These are phyloP conservation scores for Lodderomyces margitis DNA, from an alignment of 1,139 yeast genomes.

Conservation along the genomic window DNA sequence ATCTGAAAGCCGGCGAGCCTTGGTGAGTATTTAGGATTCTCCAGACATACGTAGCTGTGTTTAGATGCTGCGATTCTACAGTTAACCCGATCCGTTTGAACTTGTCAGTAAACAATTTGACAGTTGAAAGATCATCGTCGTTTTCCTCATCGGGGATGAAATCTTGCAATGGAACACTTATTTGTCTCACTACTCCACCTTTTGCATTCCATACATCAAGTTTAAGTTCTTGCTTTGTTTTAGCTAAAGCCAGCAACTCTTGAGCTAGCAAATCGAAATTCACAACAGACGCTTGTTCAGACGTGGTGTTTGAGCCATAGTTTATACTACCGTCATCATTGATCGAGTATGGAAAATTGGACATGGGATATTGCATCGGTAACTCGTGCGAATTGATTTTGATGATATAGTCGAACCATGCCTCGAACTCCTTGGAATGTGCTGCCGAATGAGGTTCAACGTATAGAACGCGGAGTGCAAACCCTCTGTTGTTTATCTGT, in stretches of 20 bases:
- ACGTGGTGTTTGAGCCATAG: constrained; percentile 36
- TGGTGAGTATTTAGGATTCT: constrained; percentile 74
- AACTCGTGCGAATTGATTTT: constrained; percentile 75
- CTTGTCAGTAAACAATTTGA: constrained; percentile 19
- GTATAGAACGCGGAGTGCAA: constrained; percentile 40
- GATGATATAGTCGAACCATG: constrained; percentile 84
- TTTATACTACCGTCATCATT: constrained; percentile 45
- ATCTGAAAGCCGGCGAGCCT: constrained; percentile 80
- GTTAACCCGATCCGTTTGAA: constrained; percentile 56
- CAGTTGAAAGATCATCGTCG: constrained; percentile 10
- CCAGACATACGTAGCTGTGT: constrained; percentile 82
- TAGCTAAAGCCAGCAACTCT: constrained; percentile 35
- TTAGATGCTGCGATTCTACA: constrained; percentile 74
- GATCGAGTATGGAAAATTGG: constrained; percentile 32
- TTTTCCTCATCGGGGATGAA: constrained; percentile 11
- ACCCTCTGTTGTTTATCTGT: constrained; percentile 40
- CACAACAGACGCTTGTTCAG: constrained; percentile 39
- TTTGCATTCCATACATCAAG: constrained; percentile 86
- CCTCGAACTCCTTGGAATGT: constrained; percentile 51
- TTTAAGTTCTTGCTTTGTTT: constrained; percentile 38
- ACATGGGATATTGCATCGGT: constrained; percentile 44
- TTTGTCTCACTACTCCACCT: constrained; percentile 67
- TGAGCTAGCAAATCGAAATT: constrained; percentile 33
- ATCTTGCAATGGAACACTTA: constrained; percentile 43
- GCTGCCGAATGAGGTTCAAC: constrained; percentile 44